Evolutionary conservation across 2,329 filamentous ascomycete species (phyloP), one percentile per base, ranked within the genome.

Genomic region (Alternaria ethzedia): DNA sequence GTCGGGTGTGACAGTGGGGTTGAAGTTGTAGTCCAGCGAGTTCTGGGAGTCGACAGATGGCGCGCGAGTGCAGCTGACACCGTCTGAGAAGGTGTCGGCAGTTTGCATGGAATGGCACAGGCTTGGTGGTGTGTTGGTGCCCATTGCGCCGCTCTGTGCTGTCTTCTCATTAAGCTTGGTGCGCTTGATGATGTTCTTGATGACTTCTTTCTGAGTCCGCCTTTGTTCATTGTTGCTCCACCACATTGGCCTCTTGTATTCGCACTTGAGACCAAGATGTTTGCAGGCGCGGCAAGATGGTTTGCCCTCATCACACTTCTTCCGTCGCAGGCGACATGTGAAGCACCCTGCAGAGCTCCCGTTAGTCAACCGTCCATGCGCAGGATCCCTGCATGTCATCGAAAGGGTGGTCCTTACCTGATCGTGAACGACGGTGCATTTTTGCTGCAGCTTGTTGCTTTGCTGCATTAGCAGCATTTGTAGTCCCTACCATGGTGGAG

Each of bases 241-340:
- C 96, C 96, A 99, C 83, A 92, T 89, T 41, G 96, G 96, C 77
- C 94, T 86, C 86, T 97, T 97, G 85, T 98, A 99, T 85, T 98
- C 94, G 84, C 96, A 99, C 75, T 87, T 86, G 61, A 99, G 86
- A 57, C 92, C 91, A 60, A 99, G 90, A 76, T 90, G 87, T 68
- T 83, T 85, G 82, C 89, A 91, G 63, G 89, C 88, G 72, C 84
- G 85, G 78, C 89, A 91, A 54, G 84, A 79, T n/a, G 87, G 85
- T 74, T 89, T 89, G 65, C 84, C 85, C 76, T 91, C 89, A 70
- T 91, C 89, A 75, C 89, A 91, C 83, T 91, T 91, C 83, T 91
- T 91, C 69, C 89, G 80, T 76, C 89, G 86, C 66, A 91, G 80
- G 66, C 89, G 86, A 79, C 89, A 91, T 73, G 88, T 90, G 78